Base-by-base conservation (phyloP, 768 basidiomycete species). In the Mycena haematopus region DNA sequence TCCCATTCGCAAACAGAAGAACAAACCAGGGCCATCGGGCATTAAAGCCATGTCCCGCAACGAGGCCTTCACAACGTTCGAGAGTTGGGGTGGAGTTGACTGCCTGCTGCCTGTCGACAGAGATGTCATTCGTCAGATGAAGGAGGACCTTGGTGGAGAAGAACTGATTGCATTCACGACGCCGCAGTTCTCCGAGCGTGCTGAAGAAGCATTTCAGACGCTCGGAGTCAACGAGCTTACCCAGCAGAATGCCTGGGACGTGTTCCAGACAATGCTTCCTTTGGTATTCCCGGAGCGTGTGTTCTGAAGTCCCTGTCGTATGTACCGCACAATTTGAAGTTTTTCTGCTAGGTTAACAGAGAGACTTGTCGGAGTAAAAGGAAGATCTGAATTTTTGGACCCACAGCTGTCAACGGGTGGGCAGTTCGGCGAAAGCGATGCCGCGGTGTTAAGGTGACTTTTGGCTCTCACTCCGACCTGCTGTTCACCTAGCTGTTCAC, bases 1-100 rank as follows among this genome's bases (percentile, higher is more conserved):
- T 3, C 62, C 54, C 13, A 72, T 75, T 56, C 66, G 74, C 2
- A 76, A 74, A 36, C 69, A 77, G 54, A 71, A 70, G 0, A 54
- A 66, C 0, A 80, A 80, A 62, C 44, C 69, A 0, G 73, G 75
- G 2, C 78, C 78, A 0, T 79, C 76, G 0, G 76, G 75, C 0
- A 25, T 58, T 0, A 55, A 21, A 31, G 49, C 49, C 19, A 71
- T 72, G 61, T 77, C 77, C 13, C 72, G 71, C 7, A 75, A 80
- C 65, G 68, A 69, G 3, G 74, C 73, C 0, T 77, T 74, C 57
- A 44, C 22, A 3, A 33, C 76, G 14, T 68, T 31, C 13, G 46
- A 72, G 2, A 47, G 49, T 0, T 78, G 70, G 70, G 73, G 73
- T 3, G 72, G 72, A 0, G 22, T 52, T 6, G 70, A 78, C 56